Percentiles rank a stretch among this genome's conserved stretches.
phyloP scores from a whole-genome alignment of 352 stramenopile species.

The Globisporangium nodosum region DNA sequence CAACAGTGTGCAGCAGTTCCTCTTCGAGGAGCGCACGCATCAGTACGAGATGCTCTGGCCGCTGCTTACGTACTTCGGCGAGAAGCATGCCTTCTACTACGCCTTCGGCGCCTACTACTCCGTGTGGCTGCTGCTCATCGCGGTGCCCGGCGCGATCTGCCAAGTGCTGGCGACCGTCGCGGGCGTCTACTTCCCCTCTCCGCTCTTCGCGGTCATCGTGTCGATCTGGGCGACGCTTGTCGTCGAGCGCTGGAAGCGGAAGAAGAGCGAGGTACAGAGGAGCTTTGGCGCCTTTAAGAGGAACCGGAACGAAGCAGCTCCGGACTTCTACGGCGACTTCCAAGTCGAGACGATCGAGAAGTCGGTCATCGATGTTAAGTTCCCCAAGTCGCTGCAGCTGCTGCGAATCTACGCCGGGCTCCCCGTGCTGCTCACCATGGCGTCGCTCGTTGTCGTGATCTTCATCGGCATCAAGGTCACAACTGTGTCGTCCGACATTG shows the following conservation, averaged over 20 bases:
- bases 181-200: slow-evolving; percentile 27
- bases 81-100: slow-evolving; percentile 81
- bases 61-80: slow-evolving; percentile 73
- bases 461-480: slow-evolving; percentile 55
- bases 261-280: slow-evolving; percentile 70
- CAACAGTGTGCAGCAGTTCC: slow-evolving; percentile 48
- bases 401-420: slow-evolving; percentile 52
- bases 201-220: slow-evolving; percentile 68
- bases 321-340: slow-evolving; percentile 69
- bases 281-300: slow-evolving; percentile 74
- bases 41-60: slow-evolving; percentile 81
- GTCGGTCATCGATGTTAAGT: slow-evolving; percentile 42
- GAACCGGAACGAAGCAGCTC: slow-evolving; percentile 44
- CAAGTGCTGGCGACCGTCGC: slow-evolving; percentile 39
- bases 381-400: slow-evolving; percentile 56
- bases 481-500: slow-evolving; percentile 20
- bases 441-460: slow-evolving; percentile 35
- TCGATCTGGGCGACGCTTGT: slow-evolving; percentile 83
- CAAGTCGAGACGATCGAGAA: slow-evolving; percentile 43
- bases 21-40: slow-evolving; percentile 50
- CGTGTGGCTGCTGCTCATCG: slow-evolving; percentile 59
- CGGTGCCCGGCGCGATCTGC: slow-evolving; percentile 36
- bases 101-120: slow-evolving; percentile 74
- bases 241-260: slow-evolving; percentile 89
- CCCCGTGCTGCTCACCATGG: slow-evolving; percentile 52